A percentile compares a stretch with the other conserved stretches of the same genome.
These are phyloP conservation scores for Salix caprea DNA, from an alignment of 345 rosid species.

Conservation along the genomic window DNA sequence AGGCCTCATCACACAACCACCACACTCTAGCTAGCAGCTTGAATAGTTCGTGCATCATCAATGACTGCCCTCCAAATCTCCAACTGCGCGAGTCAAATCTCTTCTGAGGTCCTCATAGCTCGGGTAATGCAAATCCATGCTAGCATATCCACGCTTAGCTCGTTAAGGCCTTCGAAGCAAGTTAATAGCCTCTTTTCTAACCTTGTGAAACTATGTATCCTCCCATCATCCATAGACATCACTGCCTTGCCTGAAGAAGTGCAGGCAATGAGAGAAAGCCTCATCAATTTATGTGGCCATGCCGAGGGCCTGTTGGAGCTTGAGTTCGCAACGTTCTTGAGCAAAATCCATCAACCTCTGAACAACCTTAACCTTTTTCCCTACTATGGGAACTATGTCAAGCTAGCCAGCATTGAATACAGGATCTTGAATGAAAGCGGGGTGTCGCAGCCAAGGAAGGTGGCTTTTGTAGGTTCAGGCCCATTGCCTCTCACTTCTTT, in stretches of 20 bases:
- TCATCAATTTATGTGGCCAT: slow-evolving; percentile 26
- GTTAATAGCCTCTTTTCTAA: slow-evolving; percentile 8
- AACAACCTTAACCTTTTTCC: slow-evolving; percentile 25
- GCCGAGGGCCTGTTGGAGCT: slow-evolving; percentile 41
- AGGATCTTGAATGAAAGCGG: too few relatives aligned
- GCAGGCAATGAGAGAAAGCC: slow-evolving; percentile 23
- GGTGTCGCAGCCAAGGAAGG: too few relatives aligned
- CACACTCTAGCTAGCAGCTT: too few relatives aligned
- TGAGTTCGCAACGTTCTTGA: slow-evolving; percentile 31
- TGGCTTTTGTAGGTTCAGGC: too few relatives aligned
- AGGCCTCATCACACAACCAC: too few relatives aligned
- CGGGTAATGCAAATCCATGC: too few relatives aligned
- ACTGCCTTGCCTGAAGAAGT: slow-evolving; percentile 10
- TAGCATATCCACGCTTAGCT: slow-evolving; percentile 21
- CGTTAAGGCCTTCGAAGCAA: slow-evolving; percentile 26
- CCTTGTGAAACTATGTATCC: slow-evolving; percentile 26
- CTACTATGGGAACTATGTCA: too few relatives aligned
- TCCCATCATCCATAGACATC: slow-evolving; percentile 22
- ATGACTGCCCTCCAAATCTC: too few relatives aligned
- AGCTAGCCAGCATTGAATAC: too few relatives aligned
- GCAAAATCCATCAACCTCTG: slow-evolving; percentile 24
- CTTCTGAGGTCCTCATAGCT: neutral
- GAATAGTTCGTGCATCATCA: too few relatives aligned
- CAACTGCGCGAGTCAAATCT: too few relatives aligned
- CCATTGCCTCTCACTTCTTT: too few relatives aligned